A percentile compares a stretch with the other conserved stretches of the same genome.
Evolutionary conservation across 2,329 filamentous ascomycete species (phyloP).

Genomic region (Zelopaecilomyces penicillatus): DNA sequence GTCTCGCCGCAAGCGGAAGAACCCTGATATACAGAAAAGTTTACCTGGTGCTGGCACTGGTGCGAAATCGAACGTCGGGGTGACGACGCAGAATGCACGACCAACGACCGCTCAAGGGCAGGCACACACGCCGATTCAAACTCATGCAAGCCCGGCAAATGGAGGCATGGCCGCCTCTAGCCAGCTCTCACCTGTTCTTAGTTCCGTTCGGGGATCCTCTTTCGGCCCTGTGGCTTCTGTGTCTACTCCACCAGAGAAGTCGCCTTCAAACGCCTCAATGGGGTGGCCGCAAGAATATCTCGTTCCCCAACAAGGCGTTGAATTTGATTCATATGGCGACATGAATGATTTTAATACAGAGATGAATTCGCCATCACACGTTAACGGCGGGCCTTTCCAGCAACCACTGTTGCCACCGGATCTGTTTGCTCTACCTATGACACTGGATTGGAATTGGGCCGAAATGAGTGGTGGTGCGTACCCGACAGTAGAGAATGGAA

Average conservation of each 20-base stretch:
- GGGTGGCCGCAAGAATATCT: conserved; percentile 41
- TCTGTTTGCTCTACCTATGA: conserved; percentile 93
- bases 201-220: conserved; percentile 15
- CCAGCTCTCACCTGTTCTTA: conserved; percentile 21
- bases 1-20: conserved; percentile 77
- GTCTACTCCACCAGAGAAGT: conserved; percentile 19
- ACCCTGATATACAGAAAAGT: conserved; percentile 36
- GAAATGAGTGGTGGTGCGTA: conserved; percentile 60
- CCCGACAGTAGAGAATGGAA: conserved; percentile 56
- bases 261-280: conserved; percentile 35
- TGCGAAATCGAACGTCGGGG: conserved; percentile 1
- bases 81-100: neutral
- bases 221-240: conserved; percentile 14
- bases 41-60: conserved; percentile 2
- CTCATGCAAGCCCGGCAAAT: conserved; percentile 1
- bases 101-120: neutral
- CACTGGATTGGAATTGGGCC: conserved; percentile 79
- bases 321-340: conserved; percentile 37
- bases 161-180: neutral
- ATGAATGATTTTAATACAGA: conserved; percentile 35
- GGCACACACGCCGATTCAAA: neutral
- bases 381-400: conserved; percentile 47
- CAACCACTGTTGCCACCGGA: conserved; percentile 89
- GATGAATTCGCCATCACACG: conserved; percentile 26
- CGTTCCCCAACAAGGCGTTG: conserved; percentile 24